Percentiles rank a stretch among this genome's conserved stretches.
Conservation (phyloP, 148 eudicot genomes). For the Chenopodium suecicum region DNA sequence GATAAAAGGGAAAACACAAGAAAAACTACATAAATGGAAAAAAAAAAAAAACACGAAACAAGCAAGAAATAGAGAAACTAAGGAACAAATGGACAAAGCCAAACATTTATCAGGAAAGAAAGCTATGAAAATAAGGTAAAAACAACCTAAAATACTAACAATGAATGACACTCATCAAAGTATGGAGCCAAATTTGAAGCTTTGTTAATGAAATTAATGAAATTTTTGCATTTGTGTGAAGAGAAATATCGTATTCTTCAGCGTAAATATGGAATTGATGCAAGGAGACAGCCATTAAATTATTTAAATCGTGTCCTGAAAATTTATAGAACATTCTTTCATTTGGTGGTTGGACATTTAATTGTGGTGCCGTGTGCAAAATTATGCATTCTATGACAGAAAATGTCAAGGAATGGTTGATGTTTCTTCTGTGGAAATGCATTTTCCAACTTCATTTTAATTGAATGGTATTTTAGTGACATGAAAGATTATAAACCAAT, state of each 20-base stretch:
- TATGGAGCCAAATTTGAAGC: not conserved
- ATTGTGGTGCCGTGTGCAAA: not conserved
- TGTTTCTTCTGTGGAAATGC: not conserved
- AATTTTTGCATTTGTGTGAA: not conserved
- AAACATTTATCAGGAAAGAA: too few species aligned
- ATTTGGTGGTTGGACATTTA: not conserved
- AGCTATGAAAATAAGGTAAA: too few species aligned
- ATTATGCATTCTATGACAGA: not conserved
- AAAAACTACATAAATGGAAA: too few species aligned
- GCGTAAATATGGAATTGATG: not conserved
- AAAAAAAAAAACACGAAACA: too few species aligned
- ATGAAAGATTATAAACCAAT: not conserved
- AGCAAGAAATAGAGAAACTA: too few species aligned
- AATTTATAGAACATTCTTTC: not conserved
- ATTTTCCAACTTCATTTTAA: not conserved
- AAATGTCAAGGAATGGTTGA: not conserved
- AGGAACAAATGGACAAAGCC: too few species aligned
- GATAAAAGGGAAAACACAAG: too few species aligned
- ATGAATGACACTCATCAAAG: too few species aligned
- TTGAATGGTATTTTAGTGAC: not conserved
- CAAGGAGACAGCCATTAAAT: not conserved
- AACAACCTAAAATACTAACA: too few species aligned
- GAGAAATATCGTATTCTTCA: not conserved
- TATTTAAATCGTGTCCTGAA: not conserved
- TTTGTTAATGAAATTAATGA: not conserved